Evolutionary conservation across 345 rosid species (phyloP).

Genomic region (Raphanus raphanistrum): DNA sequence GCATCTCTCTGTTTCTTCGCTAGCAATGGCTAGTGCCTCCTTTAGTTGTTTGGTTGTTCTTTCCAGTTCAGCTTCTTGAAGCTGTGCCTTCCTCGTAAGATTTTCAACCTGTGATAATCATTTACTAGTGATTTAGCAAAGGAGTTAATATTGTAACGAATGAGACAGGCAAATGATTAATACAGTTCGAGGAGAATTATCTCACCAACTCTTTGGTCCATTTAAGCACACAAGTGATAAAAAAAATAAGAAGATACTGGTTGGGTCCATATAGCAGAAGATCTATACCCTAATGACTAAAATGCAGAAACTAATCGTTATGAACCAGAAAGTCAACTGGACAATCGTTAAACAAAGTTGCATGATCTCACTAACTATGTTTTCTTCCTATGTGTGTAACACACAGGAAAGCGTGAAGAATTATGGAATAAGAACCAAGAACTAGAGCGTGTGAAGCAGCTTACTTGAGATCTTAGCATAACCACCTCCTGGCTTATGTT

Average conservation of each 20-base stretch:
- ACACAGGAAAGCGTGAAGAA: background rate
- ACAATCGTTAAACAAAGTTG: background rate
- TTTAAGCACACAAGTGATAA: background rate
- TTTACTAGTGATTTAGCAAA: constrained; percentile 24
- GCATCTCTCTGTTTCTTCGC: constrained; percentile 89
- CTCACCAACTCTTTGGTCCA: background rate
- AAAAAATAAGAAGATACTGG: too few species aligned
- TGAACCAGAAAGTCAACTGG: background rate
- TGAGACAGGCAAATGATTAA: background rate
- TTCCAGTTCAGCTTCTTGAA: constrained; percentile 91
- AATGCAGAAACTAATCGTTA: background rate
- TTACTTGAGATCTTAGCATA: constrained; percentile 88
- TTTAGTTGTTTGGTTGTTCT: constrained; percentile 81
- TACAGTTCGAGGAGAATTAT: background rate
- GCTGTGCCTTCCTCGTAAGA: constrained; percentile 78
- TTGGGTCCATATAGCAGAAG: background rate
- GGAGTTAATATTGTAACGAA: background rate
- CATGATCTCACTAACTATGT: background rate
- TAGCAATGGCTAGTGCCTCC: constrained; percentile 83
- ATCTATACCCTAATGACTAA: background rate
- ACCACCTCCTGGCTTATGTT: constrained; percentile 82
- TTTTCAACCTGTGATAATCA: constrained; percentile 63
- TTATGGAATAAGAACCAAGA: background rate
- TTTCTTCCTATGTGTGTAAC: background rate
- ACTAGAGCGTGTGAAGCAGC: constrained; percentile 15